These are phyloP conservation scores for Backusella westeae DNA, from an alignment of 192 early-diverging fungal genomes.

Conservation along the genomic window DNA sequence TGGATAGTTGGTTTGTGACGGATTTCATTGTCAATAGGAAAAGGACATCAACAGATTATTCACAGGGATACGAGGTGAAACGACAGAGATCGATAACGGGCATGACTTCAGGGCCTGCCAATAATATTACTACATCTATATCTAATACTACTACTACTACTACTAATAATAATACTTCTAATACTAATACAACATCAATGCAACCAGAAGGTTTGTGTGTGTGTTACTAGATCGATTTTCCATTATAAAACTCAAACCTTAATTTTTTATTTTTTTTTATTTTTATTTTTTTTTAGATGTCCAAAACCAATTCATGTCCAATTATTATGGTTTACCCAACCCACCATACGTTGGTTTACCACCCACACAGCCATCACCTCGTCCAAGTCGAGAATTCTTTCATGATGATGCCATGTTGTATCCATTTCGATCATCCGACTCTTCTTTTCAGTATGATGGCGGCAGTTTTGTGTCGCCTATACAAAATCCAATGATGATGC, in stretches of 20 bases:
- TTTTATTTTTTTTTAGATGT: neutral
- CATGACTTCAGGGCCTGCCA: neutral
- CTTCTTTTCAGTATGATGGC: neutral
- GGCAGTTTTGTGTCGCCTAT: neutral
- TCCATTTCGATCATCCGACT: neutral
- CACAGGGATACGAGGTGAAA: neutral
- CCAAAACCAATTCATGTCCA: slow-evolving; percentile 12
- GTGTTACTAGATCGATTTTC: neutral
- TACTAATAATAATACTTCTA: too few species aligned
- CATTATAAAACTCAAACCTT: too few species aligned
- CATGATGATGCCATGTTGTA: neutral
- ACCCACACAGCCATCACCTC: neutral
- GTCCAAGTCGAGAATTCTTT: neutral
- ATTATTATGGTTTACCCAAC: slow-evolving; percentile 1
- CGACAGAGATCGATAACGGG: neutral
- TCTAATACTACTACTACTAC: neutral
- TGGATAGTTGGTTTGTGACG: slow-evolving; percentile 46
- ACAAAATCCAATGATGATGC: slow-evolving; percentile 9
- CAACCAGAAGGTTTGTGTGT: neutral
- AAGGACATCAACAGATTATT: neutral
- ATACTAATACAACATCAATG: neutral
- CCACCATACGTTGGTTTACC: slow-evolving; percentile 7
- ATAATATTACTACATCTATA: neutral
- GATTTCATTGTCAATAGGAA: slow-evolving; percentile 31
- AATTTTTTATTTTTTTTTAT: neutral